Base-by-base conservation (phyloP, 139 green algal species). In the Eudorina sp. region DNA sequence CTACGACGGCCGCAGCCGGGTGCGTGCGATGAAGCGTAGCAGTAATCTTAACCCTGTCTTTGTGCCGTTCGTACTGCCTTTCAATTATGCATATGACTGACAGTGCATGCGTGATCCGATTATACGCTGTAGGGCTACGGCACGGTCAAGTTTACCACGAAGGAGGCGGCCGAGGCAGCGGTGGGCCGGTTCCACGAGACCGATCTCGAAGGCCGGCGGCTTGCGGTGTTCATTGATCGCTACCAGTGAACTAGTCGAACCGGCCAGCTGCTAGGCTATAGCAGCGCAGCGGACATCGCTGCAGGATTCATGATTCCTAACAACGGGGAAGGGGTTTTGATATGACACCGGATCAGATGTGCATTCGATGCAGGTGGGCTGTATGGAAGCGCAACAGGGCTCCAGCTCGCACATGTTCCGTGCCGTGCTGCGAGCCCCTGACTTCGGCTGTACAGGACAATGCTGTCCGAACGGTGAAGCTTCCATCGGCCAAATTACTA, bases 151-250 rank as follows among this genome's bases (percentile, higher is more conserved):
- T 99, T 98, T 89, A 89, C 90, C n/a, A 92, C 85, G 5, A 81
- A 88, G 36, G 96, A 98, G 84, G 91, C 90, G 27, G 97, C 96
- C 4, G 25, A 94, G 62, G 83, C 86, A 25, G 96, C 97, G 75
- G 97, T 99, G 80, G 88, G 92, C 48, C 88, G 94, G 48, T 96
- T 96, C 90, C 94, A 98, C 88, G 95, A 95, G 85, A 91, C 69
- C n/a, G 93, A 96, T 38, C 91, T 97, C 75, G 96, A 99, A 85
- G 96, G 95, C 53, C 92, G 97, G 79, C 94, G 93, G 19, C 89
- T 98, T 53, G 93, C 93, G 29, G 97, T 99, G 58, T 97, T 96
- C 87, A 74, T 98, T 45, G 97, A 99, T 94, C 93, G 95, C 21
- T 87, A 79, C 45, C 62, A 87, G 64, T 87, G 73, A 78, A 79